phyloP scores from a whole-genome alignment of 345 rosid species.

The Salix caprea region DNA sequence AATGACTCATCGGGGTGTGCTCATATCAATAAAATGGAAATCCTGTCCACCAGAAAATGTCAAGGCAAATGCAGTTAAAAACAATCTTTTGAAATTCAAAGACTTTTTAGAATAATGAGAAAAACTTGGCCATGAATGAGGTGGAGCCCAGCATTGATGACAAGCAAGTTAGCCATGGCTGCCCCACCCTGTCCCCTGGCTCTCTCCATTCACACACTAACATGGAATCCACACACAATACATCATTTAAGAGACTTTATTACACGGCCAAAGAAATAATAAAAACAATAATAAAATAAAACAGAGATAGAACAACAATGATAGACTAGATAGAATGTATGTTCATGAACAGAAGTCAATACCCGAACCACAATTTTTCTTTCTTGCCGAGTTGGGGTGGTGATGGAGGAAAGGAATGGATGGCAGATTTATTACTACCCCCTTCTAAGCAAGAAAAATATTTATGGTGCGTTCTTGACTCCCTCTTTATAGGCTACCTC shows the following conservation, averaged over 20 bases:
- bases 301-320: neutral
- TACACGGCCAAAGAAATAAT: neutral
- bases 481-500: constrained; percentile 29
- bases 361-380: constrained; percentile 74
- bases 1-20: neutral
- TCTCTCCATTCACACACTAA: neutral
- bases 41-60: neutral
- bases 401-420: neutral
- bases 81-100: neutral
- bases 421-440: neutral
- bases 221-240: neutral
- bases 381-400: neutral
- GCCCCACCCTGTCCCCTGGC: neutral
- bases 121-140: neutral
- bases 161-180: neutral
- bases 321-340: constrained; percentile 6
- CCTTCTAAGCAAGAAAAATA: constrained; percentile 19
- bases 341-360: constrained; percentile 73
- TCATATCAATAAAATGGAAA: neutral
- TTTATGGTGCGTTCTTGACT: constrained; percentile 99
- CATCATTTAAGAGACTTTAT: neutral
- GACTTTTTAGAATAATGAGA: neutral
- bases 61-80: neutral
- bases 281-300: neutral
- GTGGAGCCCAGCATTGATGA: constrained; percentile 1